Evolutionary conservation across 1,284 basidiomycete genomes (phyloP).

Genomic region (Austroboletus niveus): DNA sequence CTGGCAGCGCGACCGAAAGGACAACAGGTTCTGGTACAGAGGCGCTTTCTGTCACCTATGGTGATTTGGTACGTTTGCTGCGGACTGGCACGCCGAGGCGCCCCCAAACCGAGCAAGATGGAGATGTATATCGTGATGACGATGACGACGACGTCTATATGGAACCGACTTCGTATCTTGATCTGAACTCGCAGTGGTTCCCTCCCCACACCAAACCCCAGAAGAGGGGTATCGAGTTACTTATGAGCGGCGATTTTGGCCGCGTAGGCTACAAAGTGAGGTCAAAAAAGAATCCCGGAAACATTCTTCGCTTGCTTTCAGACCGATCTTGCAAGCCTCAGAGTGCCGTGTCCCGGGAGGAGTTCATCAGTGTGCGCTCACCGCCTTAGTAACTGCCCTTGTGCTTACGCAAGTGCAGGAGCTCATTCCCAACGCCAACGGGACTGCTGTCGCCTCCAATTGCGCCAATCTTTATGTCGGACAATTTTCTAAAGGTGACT

Average conservation of each 20-base stretch:
- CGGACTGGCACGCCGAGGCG: slow-evolving; percentile 9
- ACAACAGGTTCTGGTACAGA: slow-evolving; percentile 29
- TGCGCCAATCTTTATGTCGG: slow-evolving; percentile 87
- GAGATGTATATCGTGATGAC: slow-evolving; percentile 39
- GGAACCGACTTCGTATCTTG: slow-evolving; percentile 14
- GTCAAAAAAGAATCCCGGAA: slow-evolving; percentile 37
- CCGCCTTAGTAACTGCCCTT: background rate
- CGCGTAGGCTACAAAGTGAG: slow-evolving; percentile 51
- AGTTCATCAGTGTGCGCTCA: slow-evolving; percentile 48
- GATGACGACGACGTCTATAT: slow-evolving; percentile 32
- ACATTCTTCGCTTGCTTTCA: slow-evolving; percentile 48
- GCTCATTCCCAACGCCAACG: slow-evolving; percentile 82
- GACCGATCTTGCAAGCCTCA: slow-evolving; percentile 40
- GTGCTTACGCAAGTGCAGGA: slow-evolving; percentile 42
- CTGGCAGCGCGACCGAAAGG: slow-evolving; percentile 20
- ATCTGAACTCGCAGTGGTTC: slow-evolving; percentile 39
- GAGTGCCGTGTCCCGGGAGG: slow-evolving; percentile 47
- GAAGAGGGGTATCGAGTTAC: slow-evolving; percentile 65
- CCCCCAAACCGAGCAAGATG: slow-evolving; percentile 35
- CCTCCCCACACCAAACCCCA: slow-evolving; percentile 63
- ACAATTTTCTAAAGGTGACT: slow-evolving; percentile 78
- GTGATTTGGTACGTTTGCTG: slow-evolving; percentile 24
- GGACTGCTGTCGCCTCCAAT: slow-evolving; percentile 85
- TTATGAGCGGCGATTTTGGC: slow-evolving; percentile 87
- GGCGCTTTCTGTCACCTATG: slow-evolving; percentile 19